These are phyloP conservation scores for Tillandsia fasciculata DNA, from an alignment of 176 grass and related monocot species.

Conservation along the genomic window DNA sequence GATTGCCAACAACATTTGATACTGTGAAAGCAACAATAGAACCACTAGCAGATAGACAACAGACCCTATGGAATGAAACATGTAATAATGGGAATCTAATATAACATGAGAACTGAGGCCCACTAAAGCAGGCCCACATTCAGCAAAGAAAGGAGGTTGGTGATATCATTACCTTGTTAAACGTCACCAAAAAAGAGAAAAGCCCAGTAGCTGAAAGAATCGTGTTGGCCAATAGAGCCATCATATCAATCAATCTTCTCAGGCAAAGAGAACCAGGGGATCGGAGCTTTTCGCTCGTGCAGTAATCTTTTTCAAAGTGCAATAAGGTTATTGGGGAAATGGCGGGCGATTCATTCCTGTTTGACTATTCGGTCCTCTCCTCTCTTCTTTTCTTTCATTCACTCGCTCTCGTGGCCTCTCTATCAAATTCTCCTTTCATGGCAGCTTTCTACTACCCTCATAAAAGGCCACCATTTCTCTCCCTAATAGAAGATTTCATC, in stretches of 20 bases:
- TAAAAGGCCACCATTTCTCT: not conserved
- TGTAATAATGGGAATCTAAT: not conserved
- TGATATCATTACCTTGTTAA: constrained; percentile 8
- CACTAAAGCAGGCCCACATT: not conserved
- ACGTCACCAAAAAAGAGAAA: constrained; percentile 7
- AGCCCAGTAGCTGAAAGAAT: not conserved
- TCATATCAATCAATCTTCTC: constrained; percentile 9
- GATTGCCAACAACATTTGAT: not conserved
- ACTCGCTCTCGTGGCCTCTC: not conserved
- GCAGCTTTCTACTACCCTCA: constrained; percentile 13
- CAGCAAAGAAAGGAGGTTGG: not conserved
- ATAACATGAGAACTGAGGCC: not conserved
- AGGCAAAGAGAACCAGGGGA: constrained; percentile 14
- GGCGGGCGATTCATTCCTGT: constrained; percentile 17
- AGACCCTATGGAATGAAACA: not conserved
- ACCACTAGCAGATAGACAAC: not conserved
- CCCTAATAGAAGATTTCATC: not conserved
- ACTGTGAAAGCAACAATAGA: not conserved
- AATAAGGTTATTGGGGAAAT: not conserved
- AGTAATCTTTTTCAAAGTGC: constrained; percentile 10
- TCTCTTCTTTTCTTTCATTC: not conserved
- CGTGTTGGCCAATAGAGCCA: constrained; percentile 6
- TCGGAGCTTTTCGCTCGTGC: constrained; percentile 28
- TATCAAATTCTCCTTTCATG: constrained; percentile 10
- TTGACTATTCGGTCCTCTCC: constrained; percentile 12